phyloP scores from a whole-genome alignment of 768 basidiomycete genomes.

The Tricholoma furcatifolium region DNA sequence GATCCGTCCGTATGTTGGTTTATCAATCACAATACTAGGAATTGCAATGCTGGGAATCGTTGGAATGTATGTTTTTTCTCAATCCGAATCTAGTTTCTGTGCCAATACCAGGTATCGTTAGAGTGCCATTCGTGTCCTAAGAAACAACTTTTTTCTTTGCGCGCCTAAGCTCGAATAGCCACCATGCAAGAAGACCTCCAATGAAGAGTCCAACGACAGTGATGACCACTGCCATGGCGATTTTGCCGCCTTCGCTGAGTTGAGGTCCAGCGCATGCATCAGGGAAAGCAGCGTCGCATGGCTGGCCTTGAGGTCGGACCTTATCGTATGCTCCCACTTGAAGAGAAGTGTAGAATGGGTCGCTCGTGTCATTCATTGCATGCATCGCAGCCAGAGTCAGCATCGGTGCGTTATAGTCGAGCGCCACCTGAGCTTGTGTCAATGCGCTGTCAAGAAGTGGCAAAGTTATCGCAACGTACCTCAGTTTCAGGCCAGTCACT shows the following conservation, averaged over 20 bases:
- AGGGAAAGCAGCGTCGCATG: slow-evolving; percentile 74
- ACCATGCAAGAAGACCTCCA: slow-evolving; percentile 43
- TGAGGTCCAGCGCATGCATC: slow-evolving; percentile 48
- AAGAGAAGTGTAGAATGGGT: slow-evolving; percentile 78
- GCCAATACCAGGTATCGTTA: background rate
- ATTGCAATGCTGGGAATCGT: background rate
- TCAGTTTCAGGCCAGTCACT: slow-evolving; percentile 90
- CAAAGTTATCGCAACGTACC: slow-evolving; percentile 35
- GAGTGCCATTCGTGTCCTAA: too few relatives aligned
- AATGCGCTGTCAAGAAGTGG: background rate
- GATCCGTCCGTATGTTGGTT: background rate
- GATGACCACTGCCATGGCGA: slow-evolving; percentile 70
- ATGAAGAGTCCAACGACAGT: slow-evolving; percentile 61
- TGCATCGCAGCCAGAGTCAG: slow-evolving; percentile 83
- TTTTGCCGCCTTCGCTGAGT: slow-evolving; percentile 59
- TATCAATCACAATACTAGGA: background rate
- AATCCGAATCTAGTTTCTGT: too few relatives aligned
- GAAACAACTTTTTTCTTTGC: background rate
- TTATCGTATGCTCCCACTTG: slow-evolving; percentile 65
- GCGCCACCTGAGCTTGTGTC: slow-evolving; percentile 48
- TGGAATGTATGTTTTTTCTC: too few relatives aligned
- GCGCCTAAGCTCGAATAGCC: slow-evolving; percentile 26
- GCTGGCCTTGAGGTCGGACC: slow-evolving; percentile 62
- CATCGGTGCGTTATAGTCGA: slow-evolving; percentile 90
- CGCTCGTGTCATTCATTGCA: slow-evolving; percentile 59